These are phyloP conservation scores for Cutaneotrichosporon curvatum DNA, from an alignment of 1,284 basidiomycete genomes.

Conservation along the genomic window DNA sequence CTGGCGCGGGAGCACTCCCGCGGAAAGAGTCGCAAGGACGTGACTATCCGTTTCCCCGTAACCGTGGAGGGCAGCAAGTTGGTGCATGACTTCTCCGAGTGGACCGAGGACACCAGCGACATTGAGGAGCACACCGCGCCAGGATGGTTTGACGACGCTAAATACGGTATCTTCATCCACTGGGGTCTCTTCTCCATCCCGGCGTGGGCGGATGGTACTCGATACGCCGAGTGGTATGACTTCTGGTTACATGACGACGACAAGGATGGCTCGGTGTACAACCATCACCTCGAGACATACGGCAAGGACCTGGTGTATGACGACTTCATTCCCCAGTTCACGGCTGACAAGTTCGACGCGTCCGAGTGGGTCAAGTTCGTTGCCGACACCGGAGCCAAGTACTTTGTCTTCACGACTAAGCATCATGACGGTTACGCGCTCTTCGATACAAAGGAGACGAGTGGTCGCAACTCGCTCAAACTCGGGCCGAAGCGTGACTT, in stretches of 20 bases:
- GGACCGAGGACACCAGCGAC: constrained; percentile 8
- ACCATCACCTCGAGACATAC: constrained; percentile 52
- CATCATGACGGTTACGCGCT: constrained; percentile 49
- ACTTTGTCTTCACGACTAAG: constrained; percentile 56
- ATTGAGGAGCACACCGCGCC: constrained; percentile 5
- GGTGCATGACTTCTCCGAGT: constrained; percentile 11
- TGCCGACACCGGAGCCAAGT: constrained; percentile 55
- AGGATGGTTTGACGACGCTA: constrained; percentile 13
- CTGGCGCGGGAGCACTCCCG: neutral
- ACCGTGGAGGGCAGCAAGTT: constrained; percentile 2
- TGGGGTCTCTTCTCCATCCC: constrained; percentile 55
- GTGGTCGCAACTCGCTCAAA: constrained; percentile 51
- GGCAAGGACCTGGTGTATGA: constrained; percentile 54
- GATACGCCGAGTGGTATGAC: constrained; percentile 56
- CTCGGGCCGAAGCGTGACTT: constrained; percentile 55
- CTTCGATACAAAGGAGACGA: constrained; percentile 52
- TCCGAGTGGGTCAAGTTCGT: constrained; percentile 55
- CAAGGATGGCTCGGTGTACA: constrained; percentile 47
- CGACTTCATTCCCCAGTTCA: constrained; percentile 55
- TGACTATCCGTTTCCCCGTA: neutral
- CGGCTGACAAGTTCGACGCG: constrained; percentile 52
- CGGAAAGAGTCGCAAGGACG: neutral
- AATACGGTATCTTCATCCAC: constrained; percentile 52
- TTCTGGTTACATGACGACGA: constrained; percentile 36
- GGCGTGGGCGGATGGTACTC: constrained; percentile 27